Percentiles rank a stretch among this genome's conserved stretches.
These are phyloP conservation scores for Colletotrichum aenigma DNA, from an alignment of 2,329 filamentous ascomycete species.

Conservation along the genomic window DNA sequence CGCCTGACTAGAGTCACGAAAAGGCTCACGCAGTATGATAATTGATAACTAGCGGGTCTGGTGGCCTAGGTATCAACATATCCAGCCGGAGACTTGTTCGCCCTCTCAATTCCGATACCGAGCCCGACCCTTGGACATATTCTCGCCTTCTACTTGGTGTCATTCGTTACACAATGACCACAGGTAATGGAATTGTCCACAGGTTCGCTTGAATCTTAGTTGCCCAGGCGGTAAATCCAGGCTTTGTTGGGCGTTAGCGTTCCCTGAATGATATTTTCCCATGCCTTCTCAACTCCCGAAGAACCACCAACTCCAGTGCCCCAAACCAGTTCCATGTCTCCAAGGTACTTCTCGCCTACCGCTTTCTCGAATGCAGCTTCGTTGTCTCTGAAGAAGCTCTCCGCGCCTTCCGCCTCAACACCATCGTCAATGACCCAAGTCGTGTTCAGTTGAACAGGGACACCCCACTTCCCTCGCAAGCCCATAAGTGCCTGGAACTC, in stretches of 20 bases:
- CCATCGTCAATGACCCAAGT: conserved; percentile 14
- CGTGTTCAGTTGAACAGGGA: conserved; percentile 11
- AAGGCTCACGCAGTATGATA: neutral
- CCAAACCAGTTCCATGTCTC: conserved; percentile 1
- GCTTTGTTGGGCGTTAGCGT: neutral
- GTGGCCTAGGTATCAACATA: neutral
- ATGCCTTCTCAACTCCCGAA: conserved; percentile 1
- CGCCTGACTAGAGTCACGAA: neutral
- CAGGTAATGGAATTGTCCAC: neutral
- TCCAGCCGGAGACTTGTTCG: neutral
- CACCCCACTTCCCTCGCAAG: neutral
- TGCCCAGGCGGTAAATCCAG: neutral
- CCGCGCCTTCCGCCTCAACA: neutral
- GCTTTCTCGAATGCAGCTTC: conserved; percentile 7
- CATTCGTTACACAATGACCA: neutral
- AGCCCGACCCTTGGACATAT: neutral
- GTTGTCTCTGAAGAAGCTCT: neutral
- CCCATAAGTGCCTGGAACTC: neutral
- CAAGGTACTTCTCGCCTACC: neutral
- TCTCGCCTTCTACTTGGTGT: neutral
- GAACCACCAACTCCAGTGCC: conserved; percentile 5
- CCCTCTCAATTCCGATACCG: neutral
- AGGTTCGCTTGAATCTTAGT: neutral
- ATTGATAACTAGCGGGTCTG: neutral
- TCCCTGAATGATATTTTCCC: neutral